Evolutionary conservation across 371 early-diverging fungal genomes (phyloP), one percentile per base, ranked within the genome.

Genomic region (Syncephalastrum racemosum): DNA sequence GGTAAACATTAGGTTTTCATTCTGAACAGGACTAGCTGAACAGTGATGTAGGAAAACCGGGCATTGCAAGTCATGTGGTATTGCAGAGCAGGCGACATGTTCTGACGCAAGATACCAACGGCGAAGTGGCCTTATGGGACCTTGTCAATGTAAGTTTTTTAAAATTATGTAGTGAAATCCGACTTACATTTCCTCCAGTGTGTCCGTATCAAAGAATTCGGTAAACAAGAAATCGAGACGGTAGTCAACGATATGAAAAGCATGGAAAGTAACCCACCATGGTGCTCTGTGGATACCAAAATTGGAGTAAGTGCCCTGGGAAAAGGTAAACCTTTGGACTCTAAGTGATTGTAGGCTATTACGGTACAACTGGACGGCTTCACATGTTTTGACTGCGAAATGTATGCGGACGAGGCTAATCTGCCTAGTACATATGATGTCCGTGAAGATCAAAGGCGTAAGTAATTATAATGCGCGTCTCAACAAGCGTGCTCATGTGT

Each of bases 281-380:
- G 98, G 98, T 96, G 97, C 67, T 69, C 87, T 0, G 81, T 97
- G 8, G 96, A 96, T 66, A 94, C 90, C 4, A 90, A 90, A 45
- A 90, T 90, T 51, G 97, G 96, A 24, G 86, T 86, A 74, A 63
- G 79, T 56, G 15, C 18, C 24, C 22, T 31, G 10, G 6, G 24
- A 25, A 18, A 45, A 40, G 50, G 19, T 2, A 4, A 27, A 6
- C 12, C 36, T 31, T 5, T 31, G 6, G 36, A 10, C 12, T 31
- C 36, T 31, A 16, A 56, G 43, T 42, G 44, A 0, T 18, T 40
- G 47, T 55, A 82, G 83, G 80, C 84, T 6, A 74, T 97, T 36
- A 90, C 92, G 2, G 90, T 96, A 3, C 93, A 92, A 63, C 56
- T 96, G 57, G 92, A 92, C 39, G 93, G 95, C 57, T 73, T 60